Evolutionary conservation across 2,329 filamentous ascomycete genomes (phyloP).

Genomic region (Sarocladiaceae sp.): DNA sequence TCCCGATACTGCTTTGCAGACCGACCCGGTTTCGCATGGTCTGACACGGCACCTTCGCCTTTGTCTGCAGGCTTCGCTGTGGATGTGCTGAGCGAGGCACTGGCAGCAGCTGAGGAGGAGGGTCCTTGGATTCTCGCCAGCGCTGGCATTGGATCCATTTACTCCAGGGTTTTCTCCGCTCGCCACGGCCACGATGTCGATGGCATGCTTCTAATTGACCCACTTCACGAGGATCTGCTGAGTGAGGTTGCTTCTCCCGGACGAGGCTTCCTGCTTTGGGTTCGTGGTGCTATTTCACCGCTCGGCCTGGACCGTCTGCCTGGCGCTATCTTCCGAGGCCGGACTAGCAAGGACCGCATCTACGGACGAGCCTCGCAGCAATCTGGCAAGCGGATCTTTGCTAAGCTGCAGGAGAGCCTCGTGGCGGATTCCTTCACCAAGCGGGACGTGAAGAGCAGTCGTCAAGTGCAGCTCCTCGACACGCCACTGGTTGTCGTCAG

Average conservation of each 20-base stretch:
- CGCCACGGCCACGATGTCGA: constrained; percentile 69
- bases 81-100: constrained; percentile 79
- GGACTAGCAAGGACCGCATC: constrained; percentile 74
- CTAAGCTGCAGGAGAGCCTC: constrained; percentile 86
- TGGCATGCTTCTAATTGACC: constrained; percentile 80
- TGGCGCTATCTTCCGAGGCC: constrained; percentile 75
- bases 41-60: constrained; percentile 87
- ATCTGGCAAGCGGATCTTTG: constrained; percentile 77
- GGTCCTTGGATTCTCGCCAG: constrained; percentile 87
- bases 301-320: constrained; percentile 75
- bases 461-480: constrained; percentile 70
- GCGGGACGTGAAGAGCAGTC: constrained; percentile 72
- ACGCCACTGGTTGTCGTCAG: constrained; percentile 77
- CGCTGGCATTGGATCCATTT: constrained; percentile 80
- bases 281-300: constrained; percentile 77
- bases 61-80: constrained; percentile 90
- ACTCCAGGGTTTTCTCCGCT: constrained; percentile 85
- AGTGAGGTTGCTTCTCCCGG: constrained; percentile 57
- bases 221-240: constrained; percentile 82
- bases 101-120: constrained; percentile 71
- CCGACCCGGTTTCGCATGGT: constrained; percentile 80
- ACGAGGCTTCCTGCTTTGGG: constrained; percentile 80
- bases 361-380: constrained; percentile 77
- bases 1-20: constrained; percentile 92
- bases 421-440: constrained; percentile 79